Percentiles rank a stretch among this genome's conserved stretches.
Evolutionary conservation across 2,329 filamentous ascomycete genomes (phyloP).

Genomic region (Septoria linicola): DNA sequence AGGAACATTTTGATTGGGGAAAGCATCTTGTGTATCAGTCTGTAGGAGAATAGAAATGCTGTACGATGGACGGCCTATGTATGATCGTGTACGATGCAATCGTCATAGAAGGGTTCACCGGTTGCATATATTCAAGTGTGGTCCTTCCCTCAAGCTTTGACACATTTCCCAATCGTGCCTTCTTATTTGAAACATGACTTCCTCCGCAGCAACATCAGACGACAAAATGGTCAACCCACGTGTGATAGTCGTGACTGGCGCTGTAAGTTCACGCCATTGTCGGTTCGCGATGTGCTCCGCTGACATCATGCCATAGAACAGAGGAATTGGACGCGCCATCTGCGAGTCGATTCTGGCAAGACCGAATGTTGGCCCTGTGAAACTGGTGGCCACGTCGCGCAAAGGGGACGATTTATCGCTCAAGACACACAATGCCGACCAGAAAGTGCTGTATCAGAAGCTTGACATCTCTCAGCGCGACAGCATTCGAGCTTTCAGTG

Average conservation of each 20-base stretch:
- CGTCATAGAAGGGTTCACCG: constrained; percentile 10
- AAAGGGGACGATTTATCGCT: constrained; percentile 35
- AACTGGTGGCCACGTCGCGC: constrained; percentile 38
- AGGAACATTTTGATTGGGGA: constrained; percentile 7
- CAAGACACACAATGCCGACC: constrained; percentile 13
- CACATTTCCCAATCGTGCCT: too few species aligned
- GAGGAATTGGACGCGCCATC: constrained; percentile 40
- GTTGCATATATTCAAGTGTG: background rate
- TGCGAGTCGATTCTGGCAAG: constrained; percentile 34
- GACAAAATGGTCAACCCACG: constrained; percentile 32
- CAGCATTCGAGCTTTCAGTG: constrained; percentile 34
- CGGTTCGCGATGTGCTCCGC: background rate
- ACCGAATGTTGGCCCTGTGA: constrained; percentile 27
- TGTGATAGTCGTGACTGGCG: constrained; percentile 38
- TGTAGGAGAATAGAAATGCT: constrained; percentile 11
- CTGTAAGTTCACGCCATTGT: constrained; percentile 26
- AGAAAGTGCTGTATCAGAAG: constrained; percentile 32
- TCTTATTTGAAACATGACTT: constrained; percentile 7
- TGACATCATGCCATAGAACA: constrained; percentile 30
- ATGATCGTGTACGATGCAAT: constrained; percentile 9
- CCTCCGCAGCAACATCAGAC: constrained; percentile 1
- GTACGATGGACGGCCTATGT: constrained; percentile 7
- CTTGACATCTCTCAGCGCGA: constrained; percentile 35
- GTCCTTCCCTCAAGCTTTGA: background rate
- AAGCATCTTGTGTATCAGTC: background rate